Evolutionary conservation across 805 yeast genomes (phyloP).

Genomic region (Debaryomyces castellii): DNA sequence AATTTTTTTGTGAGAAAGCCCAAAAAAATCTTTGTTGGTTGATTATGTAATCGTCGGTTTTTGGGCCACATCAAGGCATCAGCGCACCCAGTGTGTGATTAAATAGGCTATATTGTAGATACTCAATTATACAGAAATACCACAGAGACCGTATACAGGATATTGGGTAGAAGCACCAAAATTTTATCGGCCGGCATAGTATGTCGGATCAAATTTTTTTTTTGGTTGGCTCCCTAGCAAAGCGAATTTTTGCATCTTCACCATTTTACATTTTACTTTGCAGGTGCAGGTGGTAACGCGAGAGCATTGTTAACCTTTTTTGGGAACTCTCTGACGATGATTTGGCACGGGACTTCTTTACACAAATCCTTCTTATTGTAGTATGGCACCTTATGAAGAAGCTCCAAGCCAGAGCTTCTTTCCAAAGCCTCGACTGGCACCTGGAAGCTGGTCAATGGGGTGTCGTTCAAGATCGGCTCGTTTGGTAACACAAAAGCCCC

Average conservation of each 20-base stretch:
- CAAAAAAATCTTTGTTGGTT: conserved; percentile 8
- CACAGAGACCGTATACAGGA: background rate
- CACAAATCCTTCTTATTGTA: conserved; percentile 65
- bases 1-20: conserved; percentile 4
- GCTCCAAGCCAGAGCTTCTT: conserved; percentile 79
- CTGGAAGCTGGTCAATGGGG: conserved; percentile 71
- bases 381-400: conserved; percentile 67
- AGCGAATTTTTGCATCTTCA: background rate
- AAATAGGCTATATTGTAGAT: background rate
- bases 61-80: background rate
- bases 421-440: conserved; percentile 91
- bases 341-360: conserved; percentile 73
- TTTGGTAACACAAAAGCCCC: conserved; percentile 96
- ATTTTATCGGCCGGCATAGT: background rate
- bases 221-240: too few species aligned
- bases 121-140: background rate
- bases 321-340: conserved; percentile 78
- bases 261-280: background rate
- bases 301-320: conserved; percentile 19
- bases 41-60: conserved; percentile 5
- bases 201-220: too few species aligned
- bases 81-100: background rate
- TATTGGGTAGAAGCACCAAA: background rate
- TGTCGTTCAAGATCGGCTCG: conserved; percentile 67
- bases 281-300: background rate